Evolutionary conservation across 192 early-diverging fungal genomes (phyloP), one percentile per base, ranked within the genome.

Genomic region (Paraglomus brasilianum): DNA sequence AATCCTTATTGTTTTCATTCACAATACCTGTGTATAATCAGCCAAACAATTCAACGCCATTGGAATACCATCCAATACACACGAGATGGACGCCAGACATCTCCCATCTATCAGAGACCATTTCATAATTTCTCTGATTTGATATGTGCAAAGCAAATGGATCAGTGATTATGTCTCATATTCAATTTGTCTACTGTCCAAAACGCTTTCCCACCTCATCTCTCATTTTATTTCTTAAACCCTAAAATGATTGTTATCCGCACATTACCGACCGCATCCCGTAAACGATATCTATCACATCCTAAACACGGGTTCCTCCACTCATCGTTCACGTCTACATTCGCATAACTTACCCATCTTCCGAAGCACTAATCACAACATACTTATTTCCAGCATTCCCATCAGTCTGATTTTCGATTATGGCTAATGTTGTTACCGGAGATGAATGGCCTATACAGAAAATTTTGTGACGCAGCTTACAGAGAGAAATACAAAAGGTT

Each of bases 361-460:
- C 78, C 1, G 81, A 81, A 2, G 81, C 83, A 45, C 83, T 86
- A 13, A 84, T 78, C 11, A 86, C 43, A 22, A 81, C 74, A 78
- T 81, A 78, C 41, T 84, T 77, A 46, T 64, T 62, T 17, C 72
- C 65, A 17, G 74, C 71, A 24, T 74, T 70, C 24, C 75, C 70
- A 43, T 83, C 81, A 7, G 77, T 77, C 36, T 81, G 72, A 7
- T 72, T 73, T 11, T 75, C 56, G 22, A 81, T 64, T 11, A 80
- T 58, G 13, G 72, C 71, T 38, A 86, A 61, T 15, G 83, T 81
- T 1, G 75, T 75, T 6, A 86, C 71, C 7, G 81, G 56, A 11
- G 79, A 58, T 63, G 74, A 77, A 69, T 86, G 85, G 5, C 85
- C 85, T 9, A 80, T 52, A 5, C 84, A 72, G 17, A 84, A 50